A percentile compares a stretch with the other conserved stretches of the same genome.
Evolutionary conservation across 441 rosid species (phyloP).

Genomic region (Theobroma grandiflorum): DNA sequence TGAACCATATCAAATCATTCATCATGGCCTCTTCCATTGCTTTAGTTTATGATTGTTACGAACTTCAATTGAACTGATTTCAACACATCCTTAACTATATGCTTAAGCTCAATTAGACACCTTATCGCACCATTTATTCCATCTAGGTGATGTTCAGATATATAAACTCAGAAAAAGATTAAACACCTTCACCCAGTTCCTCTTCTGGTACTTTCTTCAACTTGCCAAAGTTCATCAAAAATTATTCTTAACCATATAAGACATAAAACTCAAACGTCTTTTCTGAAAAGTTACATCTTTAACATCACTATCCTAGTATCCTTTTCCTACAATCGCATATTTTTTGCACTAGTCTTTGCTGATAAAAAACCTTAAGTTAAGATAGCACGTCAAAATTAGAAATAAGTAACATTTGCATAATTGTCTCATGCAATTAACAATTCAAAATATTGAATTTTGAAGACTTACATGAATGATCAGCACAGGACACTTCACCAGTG

Average conservation of each 20-base stretch:
- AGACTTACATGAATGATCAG: slow-evolving; percentile 76
- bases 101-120: background rate
- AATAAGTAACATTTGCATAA: background rate
- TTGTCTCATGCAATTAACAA: slow-evolving; percentile 20
- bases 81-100: background rate
- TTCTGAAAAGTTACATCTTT: background rate
- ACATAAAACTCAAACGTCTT: background rate
- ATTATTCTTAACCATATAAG: background rate
- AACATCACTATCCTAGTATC: background rate
- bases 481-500: slow-evolving; percentile 71
- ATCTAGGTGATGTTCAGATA: background rate
- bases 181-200: background rate
- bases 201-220: background rate
- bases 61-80: background rate
- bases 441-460: slow-evolving; percentile 12
- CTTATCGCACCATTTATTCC: background rate
- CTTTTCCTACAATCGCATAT: background rate
- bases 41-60: background rate
- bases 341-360: background rate
- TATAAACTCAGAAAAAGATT: background rate
- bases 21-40: background rate
- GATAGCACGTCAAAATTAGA: background rate
- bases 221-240: background rate
- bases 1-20: background rate
- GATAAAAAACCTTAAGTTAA: background rate